A percentile compares a stretch with the other conserved stretches of the same genome.
Evolutionary conservation across 2,329 filamentous ascomycete genomes (phyloP).

Genomic region (Nothophaeocryptopus gaeumannii): DNA sequence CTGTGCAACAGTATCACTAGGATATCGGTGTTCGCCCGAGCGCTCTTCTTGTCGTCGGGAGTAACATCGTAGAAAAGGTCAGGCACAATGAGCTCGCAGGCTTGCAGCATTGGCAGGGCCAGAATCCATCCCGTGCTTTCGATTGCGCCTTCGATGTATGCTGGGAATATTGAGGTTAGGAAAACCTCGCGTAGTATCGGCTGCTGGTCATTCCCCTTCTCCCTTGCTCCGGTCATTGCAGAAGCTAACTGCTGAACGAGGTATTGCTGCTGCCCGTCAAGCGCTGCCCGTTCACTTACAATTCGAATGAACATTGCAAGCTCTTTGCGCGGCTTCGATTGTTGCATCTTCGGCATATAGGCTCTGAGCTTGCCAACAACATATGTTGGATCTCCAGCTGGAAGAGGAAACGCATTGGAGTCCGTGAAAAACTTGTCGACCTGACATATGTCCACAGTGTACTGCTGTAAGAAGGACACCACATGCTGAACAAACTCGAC

Average conservation of each 20-base stretch:
- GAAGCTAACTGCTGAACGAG: conserved; percentile 54
- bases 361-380: conserved; percentile 60
- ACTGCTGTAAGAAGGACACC: conserved; percentile 59
- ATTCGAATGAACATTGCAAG: conserved; percentile 59
- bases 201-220: conserved; percentile 34
- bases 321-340: conserved; percentile 51
- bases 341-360: conserved; percentile 54
- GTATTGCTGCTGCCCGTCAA: conserved; percentile 57
- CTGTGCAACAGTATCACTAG: conserved; percentile 16
- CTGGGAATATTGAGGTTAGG: conserved; percentile 55
- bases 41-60: conserved; percentile 39
- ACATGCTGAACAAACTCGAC: conserved; percentile 61
- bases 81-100: conserved; percentile 43
- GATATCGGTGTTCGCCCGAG: conserved; percentile 26
- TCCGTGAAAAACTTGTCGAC: conserved; percentile 61
- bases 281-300: conserved; percentile 57
- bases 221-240: conserved; percentile 48
- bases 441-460: conserved; percentile 56
- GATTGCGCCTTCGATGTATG: conserved; percentile 53
- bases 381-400: conserved; percentile 59
- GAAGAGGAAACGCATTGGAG: conserved; percentile 59
- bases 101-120: conserved; percentile 51
- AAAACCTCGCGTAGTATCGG: conserved; percentile 53
- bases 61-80: conserved; percentile 48
- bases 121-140: conserved; percentile 52